These are phyloP conservation scores for Lunasporangiospora selenospora DNA, from an alignment of 192 early-diverging fungal genomes.

Conservation along the genomic window DNA sequence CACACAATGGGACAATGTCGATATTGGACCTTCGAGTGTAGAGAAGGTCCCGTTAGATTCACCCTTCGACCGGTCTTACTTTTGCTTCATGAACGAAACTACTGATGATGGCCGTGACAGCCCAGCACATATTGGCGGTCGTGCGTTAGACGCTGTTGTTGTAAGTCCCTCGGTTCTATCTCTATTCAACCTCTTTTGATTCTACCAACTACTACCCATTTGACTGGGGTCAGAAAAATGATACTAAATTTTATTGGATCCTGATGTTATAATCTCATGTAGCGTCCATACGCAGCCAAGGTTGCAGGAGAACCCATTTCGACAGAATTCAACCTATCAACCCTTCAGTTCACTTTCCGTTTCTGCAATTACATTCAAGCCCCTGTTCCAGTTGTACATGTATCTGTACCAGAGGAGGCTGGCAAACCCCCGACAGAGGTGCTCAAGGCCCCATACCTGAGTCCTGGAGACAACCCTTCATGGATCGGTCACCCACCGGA, in stretches of 20 bases:
- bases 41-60: conserved; percentile 24
- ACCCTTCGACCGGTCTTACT: conserved; percentile 40
- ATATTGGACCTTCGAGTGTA: conserved; percentile 1
- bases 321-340: conserved; percentile 66
- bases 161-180: too few relatives aligned
- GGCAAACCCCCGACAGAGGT: neutral
- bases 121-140: conserved; percentile 71
- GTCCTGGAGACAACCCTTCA: neutral
- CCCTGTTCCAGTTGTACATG: conserved; percentile 29
- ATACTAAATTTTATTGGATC: neutral
- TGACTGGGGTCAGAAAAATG: neutral
- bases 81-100: conserved; percentile 32
- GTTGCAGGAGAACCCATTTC: conserved; percentile 69
- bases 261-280: too few relatives aligned
- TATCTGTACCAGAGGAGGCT: conserved; percentile 2
- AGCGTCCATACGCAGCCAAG: conserved; percentile 82
- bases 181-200: neutral
- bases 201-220: neutral
- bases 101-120: conserved; percentile 48
- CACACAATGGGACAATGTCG: conserved; percentile 1
- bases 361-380: conserved; percentile 56
- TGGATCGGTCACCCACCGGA: conserved; percentile 37
- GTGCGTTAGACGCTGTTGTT: conserved; percentile 81
- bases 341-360: conserved; percentile 63
- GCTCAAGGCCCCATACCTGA: neutral